Evolutionary conservation across 2,329 filamentous ascomycete species (phyloP).

Genomic region (Tolypocladium endophyticum): DNA sequence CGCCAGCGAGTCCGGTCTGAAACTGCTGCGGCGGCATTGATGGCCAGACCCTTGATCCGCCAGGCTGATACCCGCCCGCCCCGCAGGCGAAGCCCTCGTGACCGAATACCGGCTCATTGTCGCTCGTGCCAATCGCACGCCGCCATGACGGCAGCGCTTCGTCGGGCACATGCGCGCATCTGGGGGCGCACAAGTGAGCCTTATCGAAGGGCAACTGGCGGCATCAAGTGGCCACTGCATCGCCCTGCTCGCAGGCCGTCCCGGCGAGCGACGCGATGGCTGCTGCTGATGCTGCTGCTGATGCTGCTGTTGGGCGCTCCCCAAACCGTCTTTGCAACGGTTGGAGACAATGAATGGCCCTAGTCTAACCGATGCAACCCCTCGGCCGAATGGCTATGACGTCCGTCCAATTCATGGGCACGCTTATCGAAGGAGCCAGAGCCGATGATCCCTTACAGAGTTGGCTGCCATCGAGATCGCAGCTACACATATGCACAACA

Average conservation of each 20-base stretch:
- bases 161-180: neutral
- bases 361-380: neutral
- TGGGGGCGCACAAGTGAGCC: neutral
- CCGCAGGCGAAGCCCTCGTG: neutral
- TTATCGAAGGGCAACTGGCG: neutral
- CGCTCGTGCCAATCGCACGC: no score
- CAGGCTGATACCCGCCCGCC: neutral
- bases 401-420: neutral
- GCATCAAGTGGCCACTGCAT: neutral
- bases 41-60: neutral
- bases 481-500: no score
- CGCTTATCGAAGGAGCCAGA: neutral
- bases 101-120: neutral
- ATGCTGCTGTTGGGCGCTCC: no score
- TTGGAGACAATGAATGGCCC: neutral
- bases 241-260: neutral
- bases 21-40: neutral
- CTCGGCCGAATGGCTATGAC: neutral
- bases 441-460: neutral
- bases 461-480: neutral
- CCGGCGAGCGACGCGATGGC: neutral
- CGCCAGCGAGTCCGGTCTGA: neutral
- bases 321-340: neutral
- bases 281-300: neutral
- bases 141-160: neutral